Evolutionary conservation across 306 rosid genomes (phyloP), one percentile per base, ranked within the genome.

Genomic region (Vigna unguiculata): DNA sequence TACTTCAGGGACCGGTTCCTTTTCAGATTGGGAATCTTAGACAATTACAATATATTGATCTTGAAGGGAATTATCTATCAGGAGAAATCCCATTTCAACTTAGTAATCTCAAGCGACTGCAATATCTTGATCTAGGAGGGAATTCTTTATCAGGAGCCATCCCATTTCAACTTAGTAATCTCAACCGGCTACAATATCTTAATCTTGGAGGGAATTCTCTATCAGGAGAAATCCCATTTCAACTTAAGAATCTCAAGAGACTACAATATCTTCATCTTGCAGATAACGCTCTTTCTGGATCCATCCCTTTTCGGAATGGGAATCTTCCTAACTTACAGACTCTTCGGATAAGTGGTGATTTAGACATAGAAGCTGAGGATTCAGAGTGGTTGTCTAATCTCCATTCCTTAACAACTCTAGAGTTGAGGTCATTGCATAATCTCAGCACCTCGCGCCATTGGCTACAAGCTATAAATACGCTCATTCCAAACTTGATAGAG

Each of bases 341-440:
- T 1, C 72, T 75, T 6, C 12, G 10, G 16, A 73, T 79, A 20
- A 2, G 10, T n/a, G 21, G 41, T 11, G 4, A 61, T 41, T 40
- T 7, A 1, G 5, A 36, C 11, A 15, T 78, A 59, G 36, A 13
- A 59, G n/a, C 13, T 4, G 3, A 17, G 0, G 55, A 59, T 59
- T 69, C 34, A 41, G n/a, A 36, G 34, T 70, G 71, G 82, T 4
- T 70, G 0, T 59, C 71, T 47, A 60, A n/a, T 11, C 71, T 78
- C 12, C 11, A 13, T 34, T 70, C 21, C 5, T 78, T 78, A 36
- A 34, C 63, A 32, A 34, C 0, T 21, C 71, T 78, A n/a, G 34
- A 59, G 5, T 32, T 69, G 34, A 46, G 16, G 4, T 41, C 45
- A 22, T 9, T 24, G 0, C 47, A 2, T 2, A 1, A 10, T 28